Evolutionary conservation across 805 yeast genomes (phyloP), one percentile per base, ranked within the genome.

Genomic region (Starmerella potacharoeniae): DNA sequence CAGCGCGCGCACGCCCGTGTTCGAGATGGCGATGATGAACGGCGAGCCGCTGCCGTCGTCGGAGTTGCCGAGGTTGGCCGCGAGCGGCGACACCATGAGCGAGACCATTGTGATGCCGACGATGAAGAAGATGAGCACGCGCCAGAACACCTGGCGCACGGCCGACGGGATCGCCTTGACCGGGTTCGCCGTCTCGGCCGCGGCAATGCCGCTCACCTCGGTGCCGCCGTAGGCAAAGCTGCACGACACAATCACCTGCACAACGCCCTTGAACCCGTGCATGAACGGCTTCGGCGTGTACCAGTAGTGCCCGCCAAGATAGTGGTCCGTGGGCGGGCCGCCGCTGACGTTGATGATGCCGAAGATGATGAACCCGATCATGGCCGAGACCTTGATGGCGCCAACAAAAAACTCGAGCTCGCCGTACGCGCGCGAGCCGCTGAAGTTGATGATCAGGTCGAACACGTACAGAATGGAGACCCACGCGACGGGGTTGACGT

Each of bases 1-100:
- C 58, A 87, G 71, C 0, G 80, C 90, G 8, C 67, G 63, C 58
- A 86, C 85, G 17, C 75, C 68, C 16, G 88, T 85, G 61, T 77
- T 77, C 58, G 77, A 77, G 64, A 86, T 82, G 49, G 95, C 95
- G 64, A 86, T 82, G 52, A 86, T 90, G 64, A 86, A 86, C 41
- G 95, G 95, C 14, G 93, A 84, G 22, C 91, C 89, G 42, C 83
- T 76, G 17, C 67, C 68, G 33, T 73, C 76, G 46, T 44, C 42
- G 9, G 71, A 67, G 51, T 80, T 75, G 16, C 79, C 75, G 58
- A 84, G 73, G 49, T 69, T 61, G 41, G 77, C 75, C 65, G 81
- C 82, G 59, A 73, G 73, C 56, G 78, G 77, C 39, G 86, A 77
- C 55, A 84, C 90, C 66, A 81, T 75, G 79, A 82, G 74, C 47